Percentiles rank a stretch among this genome's conserved stretches.
These are phyloP conservation scores for Ustilago lituana DNA, from an alignment of 1,284 basidiomycete species.

Conservation along the genomic window DNA sequence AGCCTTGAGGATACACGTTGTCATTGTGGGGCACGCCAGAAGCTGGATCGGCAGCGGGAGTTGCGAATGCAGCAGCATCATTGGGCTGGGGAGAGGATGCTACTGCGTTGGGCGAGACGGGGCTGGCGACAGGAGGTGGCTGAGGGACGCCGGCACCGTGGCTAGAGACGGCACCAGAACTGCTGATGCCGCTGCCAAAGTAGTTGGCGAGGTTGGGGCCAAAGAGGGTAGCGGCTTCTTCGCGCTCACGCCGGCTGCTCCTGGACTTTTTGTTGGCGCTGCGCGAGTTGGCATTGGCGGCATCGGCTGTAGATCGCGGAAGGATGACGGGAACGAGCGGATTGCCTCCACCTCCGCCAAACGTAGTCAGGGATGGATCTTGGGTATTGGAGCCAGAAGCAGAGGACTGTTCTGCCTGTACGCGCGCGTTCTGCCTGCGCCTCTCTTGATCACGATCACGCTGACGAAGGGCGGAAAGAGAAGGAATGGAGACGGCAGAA, in stretches of 20 bases:
- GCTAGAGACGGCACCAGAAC: slow-evolving; percentile 47
- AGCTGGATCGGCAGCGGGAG: slow-evolving; percentile 1
- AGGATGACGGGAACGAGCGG: slow-evolving; percentile 19
- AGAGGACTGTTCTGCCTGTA: slow-evolving; percentile 2
- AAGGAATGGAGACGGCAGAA: slow-evolving; percentile 32
- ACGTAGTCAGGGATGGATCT: background rate
- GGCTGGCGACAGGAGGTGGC: slow-evolving; percentile 13
- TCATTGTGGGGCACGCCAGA: background rate
- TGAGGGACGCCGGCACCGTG: slow-evolving; percentile 23
- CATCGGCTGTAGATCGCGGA: slow-evolving; percentile 1
- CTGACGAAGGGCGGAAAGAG: slow-evolving; percentile 43
- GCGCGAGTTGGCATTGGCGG: slow-evolving; percentile 5
- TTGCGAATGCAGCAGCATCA: background rate
- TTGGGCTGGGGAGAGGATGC: slow-evolving; percentile 2
- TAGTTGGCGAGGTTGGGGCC: slow-evolving; percentile 60
- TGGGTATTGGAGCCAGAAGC: background rate
- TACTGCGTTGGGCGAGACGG: slow-evolving; percentile 16
- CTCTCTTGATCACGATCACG: slow-evolving; percentile 46
- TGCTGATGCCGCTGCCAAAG: slow-evolving; percentile 55
- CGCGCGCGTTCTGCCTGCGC: slow-evolving; percentile 22
- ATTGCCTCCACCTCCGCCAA: slow-evolving; percentile 12
- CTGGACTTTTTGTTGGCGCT: slow-evolving; percentile 25
- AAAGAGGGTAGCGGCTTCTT: slow-evolving; percentile 58
- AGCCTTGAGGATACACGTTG: slow-evolving; percentile 12
- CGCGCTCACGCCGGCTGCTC: slow-evolving; percentile 47